Evolutionary conservation across 306 rosid species (phyloP).

Genomic region (Pyrus pyrifolia): DNA sequence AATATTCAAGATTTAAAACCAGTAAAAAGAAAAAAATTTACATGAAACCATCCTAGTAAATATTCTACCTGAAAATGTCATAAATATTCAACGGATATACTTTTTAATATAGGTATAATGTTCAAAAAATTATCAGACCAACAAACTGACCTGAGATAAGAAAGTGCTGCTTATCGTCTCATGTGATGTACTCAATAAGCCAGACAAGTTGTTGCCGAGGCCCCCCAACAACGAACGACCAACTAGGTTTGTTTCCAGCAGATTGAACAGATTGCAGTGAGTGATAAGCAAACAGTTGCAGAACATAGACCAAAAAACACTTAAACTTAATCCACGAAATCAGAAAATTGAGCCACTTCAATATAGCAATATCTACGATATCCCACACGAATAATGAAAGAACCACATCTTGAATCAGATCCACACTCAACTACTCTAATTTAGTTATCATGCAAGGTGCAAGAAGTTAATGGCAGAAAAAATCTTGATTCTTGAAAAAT

Average conservation of each 20-base stretch:
- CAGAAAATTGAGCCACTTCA: background rate
- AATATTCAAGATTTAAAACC: too few relatives aligned
- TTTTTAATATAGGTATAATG: background rate
- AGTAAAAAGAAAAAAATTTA: background rate
- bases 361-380: background rate
- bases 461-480: too few relatives aligned
- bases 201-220: conserved; percentile 38
- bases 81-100: background rate
- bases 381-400: background rate
- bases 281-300: background rate
- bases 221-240: conserved; percentile 65
- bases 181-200: conserved; percentile 32
- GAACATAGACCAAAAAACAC: background rate
- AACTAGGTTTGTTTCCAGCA: conserved; percentile 23
- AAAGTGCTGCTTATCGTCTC: conserved; percentile 38
- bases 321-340: background rate
- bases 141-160: conserved; percentile 55
- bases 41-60: background rate
- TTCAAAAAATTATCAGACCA: background rate
- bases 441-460: background rate
- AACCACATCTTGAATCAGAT: background rate
- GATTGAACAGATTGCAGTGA: background rate
- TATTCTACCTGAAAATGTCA: background rate
- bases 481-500: too few relatives aligned
- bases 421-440: background rate